A percentile compares a stretch with the other conserved stretches of the same genome.
phyloP scores from a whole-genome alignment of 441 rosid species.

The Melastoma candidum region DNA sequence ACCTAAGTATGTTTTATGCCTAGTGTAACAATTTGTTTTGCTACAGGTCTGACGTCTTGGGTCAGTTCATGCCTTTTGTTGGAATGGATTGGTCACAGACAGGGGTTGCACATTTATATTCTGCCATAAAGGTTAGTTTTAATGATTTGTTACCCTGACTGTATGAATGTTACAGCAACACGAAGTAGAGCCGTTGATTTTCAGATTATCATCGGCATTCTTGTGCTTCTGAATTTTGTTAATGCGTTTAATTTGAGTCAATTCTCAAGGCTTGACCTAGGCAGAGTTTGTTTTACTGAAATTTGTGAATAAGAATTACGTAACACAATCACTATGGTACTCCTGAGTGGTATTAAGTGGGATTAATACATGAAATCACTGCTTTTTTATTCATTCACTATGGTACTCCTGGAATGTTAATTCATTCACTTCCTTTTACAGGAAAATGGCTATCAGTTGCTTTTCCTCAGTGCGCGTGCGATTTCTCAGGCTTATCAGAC shows the following conservation, averaged over 20 bases:
- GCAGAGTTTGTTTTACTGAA: no score
- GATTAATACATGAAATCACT: not conserved
- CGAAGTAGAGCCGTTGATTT: not conserved
- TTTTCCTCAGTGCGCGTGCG: constrained; percentile 94
- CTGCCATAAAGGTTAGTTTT: constrained; percentile 74
- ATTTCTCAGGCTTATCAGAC: constrained; percentile 89
- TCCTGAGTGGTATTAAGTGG: no score
- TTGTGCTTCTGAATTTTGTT: no score
- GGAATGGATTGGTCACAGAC: constrained; percentile 97
- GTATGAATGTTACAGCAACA: not conserved
- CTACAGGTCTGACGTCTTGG: constrained; percentile 90
- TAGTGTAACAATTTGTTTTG: constrained; percentile 3
- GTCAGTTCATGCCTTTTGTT: constrained; percentile 98
- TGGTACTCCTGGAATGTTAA: constrained; percentile 2
- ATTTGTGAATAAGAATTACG: no score
- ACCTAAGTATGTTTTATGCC: no score
- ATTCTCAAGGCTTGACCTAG: no score
- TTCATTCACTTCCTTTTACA: constrained; percentile 20
- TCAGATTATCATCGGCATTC: no score
- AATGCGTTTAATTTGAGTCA: no score
- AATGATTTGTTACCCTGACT: not conserved
- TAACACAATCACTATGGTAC: no score
- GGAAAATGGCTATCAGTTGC: constrained; percentile 97
- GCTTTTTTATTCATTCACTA: constrained; percentile 3
- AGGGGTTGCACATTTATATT: constrained; percentile 88